A percentile compares a stretch with the other conserved stretches of the same genome.
phyloP scores from a whole-genome alignment of 805 yeast genomes.

The Myxozyma udenii region DNA sequence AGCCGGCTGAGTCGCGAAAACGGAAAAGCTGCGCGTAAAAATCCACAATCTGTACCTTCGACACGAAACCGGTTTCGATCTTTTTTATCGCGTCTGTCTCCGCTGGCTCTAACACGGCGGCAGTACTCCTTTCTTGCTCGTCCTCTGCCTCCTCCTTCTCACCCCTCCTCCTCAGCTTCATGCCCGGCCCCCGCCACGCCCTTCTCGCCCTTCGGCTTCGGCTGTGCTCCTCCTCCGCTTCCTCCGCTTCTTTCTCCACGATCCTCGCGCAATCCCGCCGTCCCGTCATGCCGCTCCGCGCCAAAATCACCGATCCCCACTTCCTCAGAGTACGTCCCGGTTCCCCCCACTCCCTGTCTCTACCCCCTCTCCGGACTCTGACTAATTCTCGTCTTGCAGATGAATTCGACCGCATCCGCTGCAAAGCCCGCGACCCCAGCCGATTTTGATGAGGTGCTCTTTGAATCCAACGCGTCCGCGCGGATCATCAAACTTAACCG shows the following conservation, averaged over 20 bases:
- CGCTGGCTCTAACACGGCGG: conserved; percentile 5
- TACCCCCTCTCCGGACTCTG: too few species aligned
- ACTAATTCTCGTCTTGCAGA: too few species aligned
- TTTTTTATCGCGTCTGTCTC: not conserved
- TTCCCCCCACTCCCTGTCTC: not conserved
- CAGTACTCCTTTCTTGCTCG: conserved; percentile 34
- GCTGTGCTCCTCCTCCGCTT: conserved; percentile 29
- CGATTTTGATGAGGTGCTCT: conserved; percentile 46
- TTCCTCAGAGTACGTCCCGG: conserved; percentile 14
- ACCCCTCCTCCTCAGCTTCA: conserved; percentile 33
- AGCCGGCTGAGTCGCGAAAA: too few species aligned
- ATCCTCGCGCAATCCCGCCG: conserved; percentile 2
- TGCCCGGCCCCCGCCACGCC: conserved; percentile 36
- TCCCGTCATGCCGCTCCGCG: conserved; percentile 26
- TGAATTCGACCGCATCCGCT: too few species aligned
- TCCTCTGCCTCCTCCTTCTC: conserved; percentile 35
- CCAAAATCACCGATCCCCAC: conserved; percentile 21
- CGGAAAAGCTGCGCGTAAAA: too few species aligned
- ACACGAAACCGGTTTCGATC: too few species aligned
- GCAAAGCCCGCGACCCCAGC: not conserved
- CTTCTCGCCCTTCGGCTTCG: conserved; percentile 26
- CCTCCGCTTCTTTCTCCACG: conserved; percentile 7
- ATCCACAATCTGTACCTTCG: too few species aligned
- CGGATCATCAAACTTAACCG: conserved; percentile 77
- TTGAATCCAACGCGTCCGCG: conserved; percentile 59